Evolutionary conservation across 1,139 yeast genomes (phyloP).

Genomic region (Saccharomycopsis hybrid): DNA sequence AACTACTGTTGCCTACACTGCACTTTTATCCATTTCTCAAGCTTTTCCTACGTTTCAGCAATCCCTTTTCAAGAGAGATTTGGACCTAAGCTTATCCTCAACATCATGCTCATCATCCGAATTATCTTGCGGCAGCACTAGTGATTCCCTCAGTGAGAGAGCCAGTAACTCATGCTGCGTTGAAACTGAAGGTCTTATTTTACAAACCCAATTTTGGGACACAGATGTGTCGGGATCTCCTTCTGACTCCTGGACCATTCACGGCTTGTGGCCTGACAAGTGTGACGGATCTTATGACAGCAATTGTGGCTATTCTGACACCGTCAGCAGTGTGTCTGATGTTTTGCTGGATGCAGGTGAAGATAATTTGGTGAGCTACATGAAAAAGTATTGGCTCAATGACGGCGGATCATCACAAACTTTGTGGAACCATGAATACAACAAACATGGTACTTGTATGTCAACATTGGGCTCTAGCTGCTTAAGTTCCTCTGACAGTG

Average conservation of each 20-base stretch:
- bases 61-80: conserved; percentile 12
- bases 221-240: conserved; percentile 78
- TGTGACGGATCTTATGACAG: conserved; percentile 71
- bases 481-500: conserved; percentile 30
- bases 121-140: conserved; percentile 8
- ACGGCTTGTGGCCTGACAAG: conserved; percentile 82
- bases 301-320: conserved; percentile 63
- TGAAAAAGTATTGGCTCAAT: conserved; percentile 71
- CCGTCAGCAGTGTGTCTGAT: conserved; percentile 45
- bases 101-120: conserved; percentile 9
- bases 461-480: conserved; percentile 71
- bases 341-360: conserved; percentile 47
- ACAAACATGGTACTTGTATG: conserved; percentile 94
- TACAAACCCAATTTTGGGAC: conserved; percentile 95
- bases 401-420: conserved; percentile 65
- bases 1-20: too few relatives aligned
- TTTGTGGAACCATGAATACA: conserved; percentile 90
- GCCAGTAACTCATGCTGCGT: conserved; percentile 57
- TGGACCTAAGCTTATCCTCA: conserved; percentile 7
- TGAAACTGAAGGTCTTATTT: conserved; percentile 72
- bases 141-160: too few relatives aligned
- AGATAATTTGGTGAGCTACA: conserved; percentile 44
- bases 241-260: conserved; percentile 69
- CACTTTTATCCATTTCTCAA: neutral
- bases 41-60: conserved; percentile 8